These are phyloP conservation scores for Fusarium compactum DNA, from an alignment of 2,329 filamentous ascomycete species.

Conservation along the genomic window DNA sequence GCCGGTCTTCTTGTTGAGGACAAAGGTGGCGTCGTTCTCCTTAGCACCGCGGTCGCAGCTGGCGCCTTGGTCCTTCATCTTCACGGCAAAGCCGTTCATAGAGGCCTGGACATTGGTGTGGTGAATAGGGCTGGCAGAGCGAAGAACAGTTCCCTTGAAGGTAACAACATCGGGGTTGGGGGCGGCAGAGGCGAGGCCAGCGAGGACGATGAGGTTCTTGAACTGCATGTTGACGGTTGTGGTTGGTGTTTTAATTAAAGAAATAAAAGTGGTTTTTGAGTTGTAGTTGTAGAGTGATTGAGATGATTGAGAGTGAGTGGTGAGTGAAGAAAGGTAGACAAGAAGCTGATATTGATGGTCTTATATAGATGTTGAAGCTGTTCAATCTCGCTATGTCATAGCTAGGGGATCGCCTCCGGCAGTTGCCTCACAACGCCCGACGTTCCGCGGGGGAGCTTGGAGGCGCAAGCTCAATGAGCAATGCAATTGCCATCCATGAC, in stretches of 20 bases:
- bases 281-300: neutral
- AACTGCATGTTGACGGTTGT: slow-evolving; percentile 47
- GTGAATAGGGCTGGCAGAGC: slow-evolving; percentile 63
- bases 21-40: slow-evolving; percentile 63
- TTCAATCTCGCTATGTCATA: slow-evolving; percentile 15
- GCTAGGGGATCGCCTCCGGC: neutral
- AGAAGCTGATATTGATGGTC: neutral
- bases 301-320: slow-evolving; percentile 14
- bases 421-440: slow-evolving; percentile 8
- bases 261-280: slow-evolving; percentile 1
- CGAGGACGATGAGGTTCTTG: slow-evolving; percentile 43
- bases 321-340: slow-evolving; percentile 1
- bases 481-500: neutral
- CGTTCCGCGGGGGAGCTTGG: neutral
- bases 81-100: slow-evolving; percentile 58
- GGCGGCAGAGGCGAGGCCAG: slow-evolving; percentile 47
- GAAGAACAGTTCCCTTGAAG: slow-evolving; percentile 64
- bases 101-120: slow-evolving; percentile 63
- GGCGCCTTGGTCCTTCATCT: slow-evolving; percentile 60
- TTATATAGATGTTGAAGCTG: slow-evolving; percentile 30
- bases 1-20: slow-evolving; percentile 56
- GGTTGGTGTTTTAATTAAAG: neutral
- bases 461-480: neutral
- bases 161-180: slow-evolving; percentile 29
- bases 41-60: slow-evolving; percentile 57